Evolutionary conservation across 31 red algal species (phyloP), one percentile per base, ranked within the genome.

Genomic region (Bonnemaisonia californica): DNA sequence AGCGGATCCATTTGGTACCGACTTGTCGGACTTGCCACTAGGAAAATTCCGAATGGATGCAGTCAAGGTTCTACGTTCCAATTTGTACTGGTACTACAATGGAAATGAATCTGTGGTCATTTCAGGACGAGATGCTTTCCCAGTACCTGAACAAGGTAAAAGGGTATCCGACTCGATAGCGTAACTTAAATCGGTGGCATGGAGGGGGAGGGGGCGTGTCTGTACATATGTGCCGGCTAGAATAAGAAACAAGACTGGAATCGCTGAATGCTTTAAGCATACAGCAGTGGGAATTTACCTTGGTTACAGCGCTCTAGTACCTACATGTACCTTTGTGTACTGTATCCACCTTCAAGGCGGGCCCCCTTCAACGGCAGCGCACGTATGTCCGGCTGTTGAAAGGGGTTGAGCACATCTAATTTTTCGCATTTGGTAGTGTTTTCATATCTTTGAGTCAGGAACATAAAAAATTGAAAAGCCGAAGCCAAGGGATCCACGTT

Each of bases 1-100:
- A 29, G 22, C 74, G 18, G 54, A 87, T 54, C 84, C 84, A 23
- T 87, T 87, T 47, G 84, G 84, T 2, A 35, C 51, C 31, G 84
- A 87, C 12, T n/a, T 79, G 21, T 79, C 72, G 0, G 84, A 87
- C 54, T 29, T 87, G 55, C 72, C 74, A 19, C 30, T 87, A 5
- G 60, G 72, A 12, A n/a, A 87, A 34, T 51, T 77, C 11, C 32
- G 55, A 11, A 55, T 60, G 2, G 59, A 76, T 60, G 70, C 47
- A 41, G 47, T 61, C 7, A 12, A 74, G 11, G 61, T 54, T n/a
- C 57, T 85, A 45, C 55, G 41, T 19, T 36, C 40, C 3, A 85
- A 85, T 32, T 33, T 85, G 71, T 19, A 54, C 26, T 27, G 70
- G 56, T 85, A 37, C 70, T 40, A 40, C 3, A 18, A 56, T 12